Percentiles rank a stretch among this genome's conserved stretches.
These are phyloP conservation scores for Begonia peltatifolia DNA, from an alignment of 306 rosid genomes.

Conservation along the genomic window DNA sequence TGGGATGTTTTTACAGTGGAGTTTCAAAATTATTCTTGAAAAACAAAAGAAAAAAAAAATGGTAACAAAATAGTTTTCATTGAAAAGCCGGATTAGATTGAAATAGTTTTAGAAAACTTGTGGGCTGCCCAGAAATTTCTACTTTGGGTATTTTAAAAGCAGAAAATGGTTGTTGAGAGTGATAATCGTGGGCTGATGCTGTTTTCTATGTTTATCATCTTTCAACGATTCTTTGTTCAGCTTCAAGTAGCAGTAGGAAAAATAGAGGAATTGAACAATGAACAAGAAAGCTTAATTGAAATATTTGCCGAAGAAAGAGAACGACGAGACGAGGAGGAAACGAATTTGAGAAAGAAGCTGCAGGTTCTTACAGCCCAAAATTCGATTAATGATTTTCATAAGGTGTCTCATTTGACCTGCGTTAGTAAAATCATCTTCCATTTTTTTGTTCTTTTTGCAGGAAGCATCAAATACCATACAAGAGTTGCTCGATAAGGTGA, in stretches of 20 bases:
- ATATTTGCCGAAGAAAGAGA: constrained; percentile 82
- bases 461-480: constrained; percentile 67
- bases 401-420: neutral
- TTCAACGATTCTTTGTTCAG: constrained; percentile 16
- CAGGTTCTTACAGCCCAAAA: constrained; percentile 26
- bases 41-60: too few species aligned
- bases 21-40: too few species aligned
- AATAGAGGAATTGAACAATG: constrained; percentile 52
- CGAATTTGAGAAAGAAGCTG: constrained; percentile 49
- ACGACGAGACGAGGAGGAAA: constrained; percentile 55
- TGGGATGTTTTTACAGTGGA: too few species aligned
- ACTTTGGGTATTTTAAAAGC: too few species aligned
- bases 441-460: constrained; percentile 16
- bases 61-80: too few species aligned
- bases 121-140: too few species aligned
- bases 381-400: neutral
- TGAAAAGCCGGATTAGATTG: too few species aligned
- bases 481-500: constrained; percentile 52
- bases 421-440: constrained; percentile 1
- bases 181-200: too few species aligned
- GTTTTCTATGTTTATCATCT: neutral
- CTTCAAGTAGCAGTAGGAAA: constrained; percentile 31
- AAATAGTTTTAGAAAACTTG: too few species aligned
- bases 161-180: too few species aligned
- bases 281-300: constrained; percentile 65